Conservation (phyloP, 352 stramenopile genomes). For the Phytopythium cucurbitacearum region DNA sequence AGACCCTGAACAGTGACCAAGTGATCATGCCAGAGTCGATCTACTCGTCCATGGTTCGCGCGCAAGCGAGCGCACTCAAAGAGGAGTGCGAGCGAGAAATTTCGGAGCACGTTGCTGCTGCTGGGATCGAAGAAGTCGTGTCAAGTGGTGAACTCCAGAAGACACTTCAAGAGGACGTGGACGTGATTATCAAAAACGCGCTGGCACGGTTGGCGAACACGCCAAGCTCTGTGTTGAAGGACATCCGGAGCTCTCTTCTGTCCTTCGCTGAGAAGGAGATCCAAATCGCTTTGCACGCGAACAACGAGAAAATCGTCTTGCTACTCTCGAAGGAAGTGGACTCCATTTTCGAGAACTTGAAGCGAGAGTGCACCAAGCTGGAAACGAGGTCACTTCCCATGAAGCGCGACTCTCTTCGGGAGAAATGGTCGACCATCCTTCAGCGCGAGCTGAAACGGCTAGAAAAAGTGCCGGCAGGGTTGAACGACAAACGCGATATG, state of each 20-base stretch:
- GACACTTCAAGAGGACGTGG: constrained; percentile 44
- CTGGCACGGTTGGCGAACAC: constrained; percentile 44
- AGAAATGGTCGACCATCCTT: constrained; percentile 48
- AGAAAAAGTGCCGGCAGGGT: constrained; percentile 38
- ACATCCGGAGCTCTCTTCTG: constrained; percentile 48
- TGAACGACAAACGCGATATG: constrained; percentile 39
- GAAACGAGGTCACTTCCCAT: constrained; percentile 62
- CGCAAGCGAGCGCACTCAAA: constrained; percentile 61
- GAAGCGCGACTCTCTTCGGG: constrained; percentile 39
- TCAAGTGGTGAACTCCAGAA: constrained; percentile 54
- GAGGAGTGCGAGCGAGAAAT: constrained; percentile 62
- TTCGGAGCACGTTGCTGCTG: constrained; percentile 57
- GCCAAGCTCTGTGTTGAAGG: constrained; percentile 48
- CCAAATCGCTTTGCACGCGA: constrained; percentile 57
- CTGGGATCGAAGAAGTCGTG: constrained; percentile 52
- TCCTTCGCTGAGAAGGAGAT: constrained; percentile 65
- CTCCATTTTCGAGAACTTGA: constrained; percentile 44
- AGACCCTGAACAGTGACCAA: constrained; percentile 83
- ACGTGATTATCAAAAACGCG: constrained; percentile 53
- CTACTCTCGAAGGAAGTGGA: constrained; percentile 54
- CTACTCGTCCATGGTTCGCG: constrained; percentile 82
- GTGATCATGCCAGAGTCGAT: constrained; percentile 89
- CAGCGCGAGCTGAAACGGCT: constrained; percentile 39
- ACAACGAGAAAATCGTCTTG: constrained; percentile 59
- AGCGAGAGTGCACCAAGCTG: constrained; percentile 48